Evolutionary conservation across 2,329 filamentous ascomycete genomes (phyloP).

Genomic region (Talaromyces funiculosus): DNA sequence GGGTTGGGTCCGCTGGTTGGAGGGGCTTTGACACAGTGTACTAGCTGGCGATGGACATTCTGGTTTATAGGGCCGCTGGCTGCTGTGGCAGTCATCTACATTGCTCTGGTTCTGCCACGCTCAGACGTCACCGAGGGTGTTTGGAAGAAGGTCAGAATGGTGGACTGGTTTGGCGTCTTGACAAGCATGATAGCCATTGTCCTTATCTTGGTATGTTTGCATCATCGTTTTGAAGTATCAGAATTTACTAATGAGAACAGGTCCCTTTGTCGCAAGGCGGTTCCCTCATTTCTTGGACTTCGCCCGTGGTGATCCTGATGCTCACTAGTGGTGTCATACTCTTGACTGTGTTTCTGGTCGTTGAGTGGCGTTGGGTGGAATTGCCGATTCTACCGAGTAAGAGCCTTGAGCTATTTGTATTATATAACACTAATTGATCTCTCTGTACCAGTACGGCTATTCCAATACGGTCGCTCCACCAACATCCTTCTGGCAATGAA

Average conservation of each 20-base stretch:
- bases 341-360: background rate
- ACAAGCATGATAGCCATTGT: constrained; percentile 6
- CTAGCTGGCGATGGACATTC: constrained; percentile 27
- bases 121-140: too few relatives aligned
- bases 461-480: constrained; percentile 24
- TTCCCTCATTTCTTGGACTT: constrained; percentile 2
- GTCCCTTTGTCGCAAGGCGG: constrained; percentile 10
- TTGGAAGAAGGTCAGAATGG: too few relatives aligned
- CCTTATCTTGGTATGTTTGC: constrained; percentile 6
- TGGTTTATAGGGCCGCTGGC: background rate
- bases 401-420: too few relatives aligned
- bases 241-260: background rate
- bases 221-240: too few relatives aligned
- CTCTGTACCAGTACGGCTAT: constrained; percentile 15
- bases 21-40: constrained; percentile 23
- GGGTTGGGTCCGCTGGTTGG: constrained; percentile 37
- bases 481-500: constrained; percentile 20
- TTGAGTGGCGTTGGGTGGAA: constrained; percentile 1
- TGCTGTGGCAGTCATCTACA: too few relatives aligned
- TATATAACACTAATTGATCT: too few relatives aligned
- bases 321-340: background rate
- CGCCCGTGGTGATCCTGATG: background rate
- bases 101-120: too few relatives aligned
- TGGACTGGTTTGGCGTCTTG: constrained; percentile 9
- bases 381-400: constrained; percentile 9